phyloP scores from a whole-genome alignment of 352 stramenopile genomes.

The Pythium utonaiense region DNA sequence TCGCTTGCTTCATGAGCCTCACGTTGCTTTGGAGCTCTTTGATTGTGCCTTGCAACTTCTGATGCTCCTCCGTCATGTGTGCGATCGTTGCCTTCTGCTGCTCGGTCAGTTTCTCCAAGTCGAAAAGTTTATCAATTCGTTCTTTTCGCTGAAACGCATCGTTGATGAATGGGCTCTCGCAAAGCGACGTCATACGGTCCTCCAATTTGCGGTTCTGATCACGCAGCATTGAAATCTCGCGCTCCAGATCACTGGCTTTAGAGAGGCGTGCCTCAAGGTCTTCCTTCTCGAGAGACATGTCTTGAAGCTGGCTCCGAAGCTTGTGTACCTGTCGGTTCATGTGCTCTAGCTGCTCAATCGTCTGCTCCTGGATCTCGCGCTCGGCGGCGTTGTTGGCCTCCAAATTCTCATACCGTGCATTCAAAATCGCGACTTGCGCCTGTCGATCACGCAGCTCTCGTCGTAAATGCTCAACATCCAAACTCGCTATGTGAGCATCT shows the following conservation, averaged over 20 bases:
- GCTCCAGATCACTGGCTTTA: slow-evolving; percentile 74
- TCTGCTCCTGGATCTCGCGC: slow-evolving; percentile 89
- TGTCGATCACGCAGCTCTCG: slow-evolving; percentile 77
- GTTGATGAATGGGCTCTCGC: slow-evolving; percentile 92
- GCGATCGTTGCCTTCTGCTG: slow-evolving; percentile 73
- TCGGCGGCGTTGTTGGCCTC: slow-evolving; percentile 79
- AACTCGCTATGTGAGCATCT: neutral
- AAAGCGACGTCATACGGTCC: slow-evolving; percentile 87
- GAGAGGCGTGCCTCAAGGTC: slow-evolving; percentile 51
- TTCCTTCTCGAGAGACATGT: slow-evolving; percentile 78
- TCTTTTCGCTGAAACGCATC: slow-evolving; percentile 88
- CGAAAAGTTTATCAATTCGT: slow-evolving; percentile 80
- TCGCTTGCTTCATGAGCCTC: slow-evolving; percentile 78
- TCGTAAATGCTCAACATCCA: slow-evolving; percentile 57
- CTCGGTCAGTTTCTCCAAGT: slow-evolving; percentile 80
- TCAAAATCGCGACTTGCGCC: slow-evolving; percentile 81
- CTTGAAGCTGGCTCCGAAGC: slow-evolving; percentile 77
- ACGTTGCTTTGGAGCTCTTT: slow-evolving; percentile 79
- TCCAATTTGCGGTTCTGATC: slow-evolving; percentile 88
- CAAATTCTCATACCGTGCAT: slow-evolving; percentile 87
- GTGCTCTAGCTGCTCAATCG: slow-evolving; percentile 84
- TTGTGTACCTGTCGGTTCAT: slow-evolving; percentile 91
- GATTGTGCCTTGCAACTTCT: slow-evolving; percentile 79
- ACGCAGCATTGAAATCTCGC: slow-evolving; percentile 66
- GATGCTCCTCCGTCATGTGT: slow-evolving; percentile 67